These are phyloP conservation scores for Fusarium sororula DNA, from an alignment of 2,329 filamentous ascomycete species.

Conservation along the genomic window DNA sequence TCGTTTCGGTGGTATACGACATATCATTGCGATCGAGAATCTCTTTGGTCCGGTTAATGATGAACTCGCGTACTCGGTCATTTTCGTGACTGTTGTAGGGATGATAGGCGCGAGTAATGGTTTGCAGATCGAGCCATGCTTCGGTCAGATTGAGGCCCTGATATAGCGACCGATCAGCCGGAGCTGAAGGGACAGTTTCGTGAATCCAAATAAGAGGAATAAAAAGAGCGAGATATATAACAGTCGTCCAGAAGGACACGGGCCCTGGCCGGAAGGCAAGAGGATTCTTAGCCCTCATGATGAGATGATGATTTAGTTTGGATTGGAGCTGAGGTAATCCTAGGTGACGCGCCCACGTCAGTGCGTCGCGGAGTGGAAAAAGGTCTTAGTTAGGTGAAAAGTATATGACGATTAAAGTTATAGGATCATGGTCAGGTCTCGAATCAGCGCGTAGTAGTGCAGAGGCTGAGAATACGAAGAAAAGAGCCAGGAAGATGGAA, in stretches of 20 bases:
- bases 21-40: constrained; percentile 73
- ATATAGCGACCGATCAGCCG: constrained; percentile 57
- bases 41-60: constrained; percentile 74
- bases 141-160: constrained; percentile 80
- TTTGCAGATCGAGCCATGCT: constrained; percentile 85
- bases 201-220: constrained; percentile 78
- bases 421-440: constrained; percentile 22
- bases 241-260: constrained; percentile 81
- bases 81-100: constrained; percentile 90
- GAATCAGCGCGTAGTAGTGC: constrained; percentile 11
- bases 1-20: constrained; percentile 53
- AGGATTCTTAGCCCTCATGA: constrained; percentile 55
- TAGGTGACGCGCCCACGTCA: constrained; percentile 10
- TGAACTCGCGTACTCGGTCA: constrained; percentile 79
- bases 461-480: constrained; percentile 18
- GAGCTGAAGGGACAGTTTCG: constrained; percentile 76
- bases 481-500: constrained; percentile 9
- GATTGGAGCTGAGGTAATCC: constrained; percentile 12
- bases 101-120: constrained; percentile 79
- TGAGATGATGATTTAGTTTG: constrained; percentile 8
- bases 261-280: constrained; percentile 82
- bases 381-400: background rate
- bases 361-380: constrained; percentile 1
- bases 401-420: constrained; percentile 5
- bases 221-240: constrained; percentile 81